phyloP scores from a whole-genome alignment of 768 basidiomycete species.

The Heimioporus sp. region DNA sequence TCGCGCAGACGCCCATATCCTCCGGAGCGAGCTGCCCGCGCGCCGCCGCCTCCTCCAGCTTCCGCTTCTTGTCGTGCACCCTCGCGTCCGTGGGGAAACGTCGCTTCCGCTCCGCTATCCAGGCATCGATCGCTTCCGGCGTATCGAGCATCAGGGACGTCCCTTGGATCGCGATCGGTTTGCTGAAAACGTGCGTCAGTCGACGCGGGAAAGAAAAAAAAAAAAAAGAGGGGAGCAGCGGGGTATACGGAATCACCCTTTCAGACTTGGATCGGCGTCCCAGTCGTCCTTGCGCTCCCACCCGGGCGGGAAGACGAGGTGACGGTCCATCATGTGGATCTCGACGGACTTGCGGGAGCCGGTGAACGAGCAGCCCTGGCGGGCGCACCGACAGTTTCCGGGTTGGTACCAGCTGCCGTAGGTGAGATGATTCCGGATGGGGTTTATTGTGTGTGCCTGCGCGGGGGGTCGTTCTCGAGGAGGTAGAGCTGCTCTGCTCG shows the following conservation, averaged over 20 bases:
- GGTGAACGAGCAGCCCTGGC: conserved; percentile 62
- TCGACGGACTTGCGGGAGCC: conserved; percentile 73
- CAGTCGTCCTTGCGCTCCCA: conserved; percentile 67
- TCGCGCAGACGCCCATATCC: conserved; percentile 39
- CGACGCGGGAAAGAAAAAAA: neutral
- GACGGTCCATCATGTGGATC: conserved; percentile 87
- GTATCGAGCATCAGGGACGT: conserved; percentile 76
- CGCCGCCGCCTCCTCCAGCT: conserved; percentile 73
- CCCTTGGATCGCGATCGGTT: conserved; percentile 73
- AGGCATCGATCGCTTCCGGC: conserved; percentile 76
- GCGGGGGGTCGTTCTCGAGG: conserved; percentile 2
- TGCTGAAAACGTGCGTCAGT: conserved; percentile 42
- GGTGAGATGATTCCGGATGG: conserved; percentile 17
- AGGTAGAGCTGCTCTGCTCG: neutral
- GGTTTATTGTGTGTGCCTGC: conserved; percentile 6
- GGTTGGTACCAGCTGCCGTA: conserved; percentile 56
- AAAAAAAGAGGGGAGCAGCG: no score
- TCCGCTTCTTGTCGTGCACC: conserved; percentile 79
- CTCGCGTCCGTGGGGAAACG: conserved; percentile 75
- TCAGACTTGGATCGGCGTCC: conserved; percentile 82
- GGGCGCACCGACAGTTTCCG: conserved; percentile 58
- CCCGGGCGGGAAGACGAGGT: conserved; percentile 75
- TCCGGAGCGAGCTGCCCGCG: conserved; percentile 67
- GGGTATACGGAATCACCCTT: conserved; percentile 50
- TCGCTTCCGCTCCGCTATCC: conserved; percentile 87